Percentiles rank a stretch among this genome's conserved stretches.
phyloP scores from a whole-genome alignment of 1,284 basidiomycete genomes.

The Malassezia vespertilionis region DNA sequence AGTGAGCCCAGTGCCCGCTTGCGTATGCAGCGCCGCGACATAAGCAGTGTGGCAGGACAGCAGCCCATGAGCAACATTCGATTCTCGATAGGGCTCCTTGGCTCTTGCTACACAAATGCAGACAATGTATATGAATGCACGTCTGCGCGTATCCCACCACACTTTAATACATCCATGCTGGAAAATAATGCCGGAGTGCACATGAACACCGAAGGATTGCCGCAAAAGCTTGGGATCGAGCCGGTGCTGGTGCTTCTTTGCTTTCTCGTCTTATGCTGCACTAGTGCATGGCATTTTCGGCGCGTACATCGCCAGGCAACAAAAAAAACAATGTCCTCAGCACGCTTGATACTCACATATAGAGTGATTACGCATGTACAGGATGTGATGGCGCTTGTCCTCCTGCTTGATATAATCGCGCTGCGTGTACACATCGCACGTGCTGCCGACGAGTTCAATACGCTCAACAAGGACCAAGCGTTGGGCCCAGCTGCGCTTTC shows the following conservation, averaged over 20 bases:
- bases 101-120: conserved; percentile 9
- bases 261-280: background rate
- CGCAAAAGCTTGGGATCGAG: background rate
- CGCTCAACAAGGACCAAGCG: background rate
- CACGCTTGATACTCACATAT: background rate
- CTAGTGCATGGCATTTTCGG: conserved; percentile 3
- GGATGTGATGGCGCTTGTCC: background rate
- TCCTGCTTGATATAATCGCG: conserved; percentile 1
- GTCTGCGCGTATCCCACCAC: conserved; percentile 2
- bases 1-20: no score
- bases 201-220: background rate
- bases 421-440: conserved; percentile 9
- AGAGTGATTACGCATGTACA: conserved; percentile 4
- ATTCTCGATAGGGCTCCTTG: conserved; percentile 5
- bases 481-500: background rate
- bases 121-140: conserved; percentile 1
- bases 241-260: conserved; percentile 2
- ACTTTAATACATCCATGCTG: background rate
- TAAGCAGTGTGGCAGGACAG: no score
- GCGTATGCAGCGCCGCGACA: no score
- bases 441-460: conserved; percentile 4
- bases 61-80: background rate
- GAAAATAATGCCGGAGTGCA: background rate
- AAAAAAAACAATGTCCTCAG: background rate
- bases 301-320: conserved; percentile 4